Evolutionary conservation across 352 stramenopile species (phyloP).

Genomic region (Phytopythium ostracodes): DNA sequence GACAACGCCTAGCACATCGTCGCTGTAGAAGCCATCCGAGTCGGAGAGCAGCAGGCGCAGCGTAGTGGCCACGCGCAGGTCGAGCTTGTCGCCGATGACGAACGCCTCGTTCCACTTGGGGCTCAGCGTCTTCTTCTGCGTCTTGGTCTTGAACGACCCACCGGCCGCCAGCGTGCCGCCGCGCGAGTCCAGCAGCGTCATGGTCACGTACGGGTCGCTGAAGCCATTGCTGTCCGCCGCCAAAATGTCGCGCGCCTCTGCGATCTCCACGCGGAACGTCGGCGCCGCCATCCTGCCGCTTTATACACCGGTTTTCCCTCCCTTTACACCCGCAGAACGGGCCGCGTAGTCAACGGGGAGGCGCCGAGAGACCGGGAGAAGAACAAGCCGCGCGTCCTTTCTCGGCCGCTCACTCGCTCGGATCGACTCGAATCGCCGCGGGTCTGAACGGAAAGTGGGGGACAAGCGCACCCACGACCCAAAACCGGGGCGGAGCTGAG

Average conservation of each 20-base stretch:
- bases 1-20: conserved; percentile 64
- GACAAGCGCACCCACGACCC: neutral
- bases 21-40: conserved; percentile 54
- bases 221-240: conserved; percentile 62
- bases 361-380: neutral
- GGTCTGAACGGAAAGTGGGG: neutral
- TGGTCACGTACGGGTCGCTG: conserved; percentile 66
- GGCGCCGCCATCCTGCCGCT: neutral
- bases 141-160: conserved; percentile 60
- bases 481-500: neutral
- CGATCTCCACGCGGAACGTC: conserved; percentile 43
- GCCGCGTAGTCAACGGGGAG: neutral
- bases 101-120: conserved; percentile 63
- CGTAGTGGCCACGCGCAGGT: conserved; percentile 61
- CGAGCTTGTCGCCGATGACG: conserved; percentile 54
- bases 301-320: neutral
- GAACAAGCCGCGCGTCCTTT: neutral
- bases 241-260: conserved; percentile 59
- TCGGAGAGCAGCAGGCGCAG: conserved; percentile 51
- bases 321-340: neutral
- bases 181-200: conserved; percentile 71
- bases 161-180: conserved; percentile 31
- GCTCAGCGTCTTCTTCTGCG: conserved; percentile 61
- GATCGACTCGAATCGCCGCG: conserved; percentile 1
- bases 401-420: neutral